These are phyloP conservation scores for Hypoxylon fuscum DNA, from an alignment of 495 filamentous ascomycete species.

Conservation along the genomic window DNA sequence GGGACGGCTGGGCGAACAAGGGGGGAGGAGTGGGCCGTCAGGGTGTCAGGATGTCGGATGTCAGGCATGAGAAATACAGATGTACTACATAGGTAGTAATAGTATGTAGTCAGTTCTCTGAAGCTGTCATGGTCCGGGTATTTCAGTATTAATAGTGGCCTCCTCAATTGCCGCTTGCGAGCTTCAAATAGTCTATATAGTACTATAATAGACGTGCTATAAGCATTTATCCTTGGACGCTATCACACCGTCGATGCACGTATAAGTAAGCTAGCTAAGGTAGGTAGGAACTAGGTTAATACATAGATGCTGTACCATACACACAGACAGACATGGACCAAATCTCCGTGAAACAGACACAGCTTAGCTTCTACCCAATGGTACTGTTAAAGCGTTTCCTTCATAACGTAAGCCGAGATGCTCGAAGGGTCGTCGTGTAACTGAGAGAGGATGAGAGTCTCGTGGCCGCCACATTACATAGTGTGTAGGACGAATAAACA, in stretches of 20 bases:
- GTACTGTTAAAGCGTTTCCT: conserved; percentile 4
- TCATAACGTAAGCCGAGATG: conserved; percentile 1
- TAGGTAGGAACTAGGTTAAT: conserved; percentile 11
- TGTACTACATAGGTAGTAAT: conserved; percentile 1
- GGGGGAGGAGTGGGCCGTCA: background rate
- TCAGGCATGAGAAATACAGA: conserved; percentile 2
- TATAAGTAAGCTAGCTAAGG: conserved; percentile 3
- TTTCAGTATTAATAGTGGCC: conserved; percentile 7
- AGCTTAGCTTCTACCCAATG: conserved; percentile 9
- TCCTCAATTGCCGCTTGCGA: conserved; percentile 10
- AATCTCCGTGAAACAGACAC: conserved; percentile 25
- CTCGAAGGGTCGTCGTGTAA: background rate
- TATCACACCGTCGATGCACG: conserved; percentile 1
- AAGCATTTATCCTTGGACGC: conserved; percentile 10
- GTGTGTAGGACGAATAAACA: background rate
- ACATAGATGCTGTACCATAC: conserved; percentile 8
- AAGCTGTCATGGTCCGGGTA: conserved; percentile 28
- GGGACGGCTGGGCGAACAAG: conserved; percentile 21
- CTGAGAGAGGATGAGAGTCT: background rate
- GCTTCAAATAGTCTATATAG: no score
- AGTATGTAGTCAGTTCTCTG: conserved; percentile 17
- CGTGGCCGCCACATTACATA: conserved; percentile 2
- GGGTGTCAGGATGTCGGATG: background rate
- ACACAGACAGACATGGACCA: conserved; percentile 37
- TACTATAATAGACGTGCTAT: conserved; percentile 1